Evolutionary conservation across 2,329 filamentous ascomycete species (phyloP), one percentile per base, ranked within the genome.

Genomic region (Endoconidiophora polonica): DNA sequence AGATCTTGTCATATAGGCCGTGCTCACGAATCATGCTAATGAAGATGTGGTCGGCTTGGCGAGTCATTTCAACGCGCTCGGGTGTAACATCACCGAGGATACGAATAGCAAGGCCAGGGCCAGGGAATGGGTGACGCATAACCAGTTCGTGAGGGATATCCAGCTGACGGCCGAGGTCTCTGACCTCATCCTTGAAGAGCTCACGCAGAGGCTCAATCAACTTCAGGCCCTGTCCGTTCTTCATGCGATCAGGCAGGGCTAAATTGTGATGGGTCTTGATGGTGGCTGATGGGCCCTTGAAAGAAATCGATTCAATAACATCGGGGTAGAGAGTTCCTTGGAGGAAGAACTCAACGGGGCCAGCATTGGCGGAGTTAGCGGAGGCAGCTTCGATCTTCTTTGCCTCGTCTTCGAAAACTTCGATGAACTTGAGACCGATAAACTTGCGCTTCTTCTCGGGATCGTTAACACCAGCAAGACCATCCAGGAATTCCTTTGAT

Each of bases 361-460:
- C 85, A n/a, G 78, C 79, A 49, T 73, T 71, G 1, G 71, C 64
- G 0, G 81, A 80, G 59, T 81, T 71, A 55, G 78, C 75, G 0
- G 83, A 83, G 24, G 72, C 77, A 50, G 52, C 52, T 46, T 56
- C 54, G n/a, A 56, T 56, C 53, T 57, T 54, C 54, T 66, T 59
- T 2, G 84, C 87, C 62, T 87, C 81, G 53, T 79, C 70, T 63
- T 94, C 81, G 65, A 94, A 95, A 24, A 94, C 67, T 57, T 71
- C 73, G 55, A 72, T 71, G 52, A 72, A 40, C 76, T 44, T 84
- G 55, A 72, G 76, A 50, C 87, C 88, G 54, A 95, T 95, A 58
- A 95, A 80, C 68, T 94, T 94, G 50, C 88, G 74, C 73, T 94
- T 95, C 61, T 76, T 76, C 66, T 96, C 88, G 0, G 90, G 88